A percentile compares a stretch with the other conserved stretches of the same genome.
Conservation (phyloP, 768 basidiomycete species). For the Mycena filopes region DNA sequence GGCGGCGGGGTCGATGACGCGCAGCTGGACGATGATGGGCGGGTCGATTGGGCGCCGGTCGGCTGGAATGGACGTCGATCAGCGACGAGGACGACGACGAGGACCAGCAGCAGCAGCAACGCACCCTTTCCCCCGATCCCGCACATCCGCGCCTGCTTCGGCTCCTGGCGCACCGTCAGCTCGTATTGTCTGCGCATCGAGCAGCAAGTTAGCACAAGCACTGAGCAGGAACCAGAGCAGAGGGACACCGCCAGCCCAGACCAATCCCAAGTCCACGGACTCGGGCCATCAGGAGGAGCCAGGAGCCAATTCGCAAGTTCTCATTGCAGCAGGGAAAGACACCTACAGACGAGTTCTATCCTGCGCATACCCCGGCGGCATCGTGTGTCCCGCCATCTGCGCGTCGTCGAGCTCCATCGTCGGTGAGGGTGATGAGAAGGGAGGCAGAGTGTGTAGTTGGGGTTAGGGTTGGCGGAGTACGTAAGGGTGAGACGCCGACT, state of each 20-base stretch:
- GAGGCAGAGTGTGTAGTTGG: too few relatives aligned
- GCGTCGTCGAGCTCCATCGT: too few relatives aligned
- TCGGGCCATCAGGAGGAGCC: constrained; percentile 37
- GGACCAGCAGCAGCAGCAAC: constrained; percentile 22
- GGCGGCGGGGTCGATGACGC: constrained; percentile 74
- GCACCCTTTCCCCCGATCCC: constrained; percentile 84
- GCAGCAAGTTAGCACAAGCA: constrained; percentile 32
- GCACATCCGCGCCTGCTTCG: constrained; percentile 92
- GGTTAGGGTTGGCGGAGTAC: too few relatives aligned
- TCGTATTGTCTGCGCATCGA: constrained; percentile 76
- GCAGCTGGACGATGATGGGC: constrained; percentile 95
- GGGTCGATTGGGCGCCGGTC: constrained; percentile 98
- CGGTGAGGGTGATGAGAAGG: too few relatives aligned
- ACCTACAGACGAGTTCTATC: too few relatives aligned
- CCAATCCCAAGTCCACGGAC: constrained; percentile 45
- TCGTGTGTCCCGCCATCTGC: too few relatives aligned
- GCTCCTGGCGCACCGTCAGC: constrained; percentile 88
- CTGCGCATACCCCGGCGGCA: too few relatives aligned
- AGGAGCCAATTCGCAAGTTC: too few relatives aligned
- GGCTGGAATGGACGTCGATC: constrained; percentile 56
- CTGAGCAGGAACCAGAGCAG: constrained; percentile 6
- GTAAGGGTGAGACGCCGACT: too few relatives aligned
- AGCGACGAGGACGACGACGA: too few relatives aligned
- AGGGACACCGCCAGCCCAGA: too few relatives aligned
- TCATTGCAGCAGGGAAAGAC: too few relatives aligned